Evolutionary conservation across 768 basidiomycete genomes (phyloP), one percentile per base, ranked within the genome.

Genomic region (Tulasnella calospora): DNA sequence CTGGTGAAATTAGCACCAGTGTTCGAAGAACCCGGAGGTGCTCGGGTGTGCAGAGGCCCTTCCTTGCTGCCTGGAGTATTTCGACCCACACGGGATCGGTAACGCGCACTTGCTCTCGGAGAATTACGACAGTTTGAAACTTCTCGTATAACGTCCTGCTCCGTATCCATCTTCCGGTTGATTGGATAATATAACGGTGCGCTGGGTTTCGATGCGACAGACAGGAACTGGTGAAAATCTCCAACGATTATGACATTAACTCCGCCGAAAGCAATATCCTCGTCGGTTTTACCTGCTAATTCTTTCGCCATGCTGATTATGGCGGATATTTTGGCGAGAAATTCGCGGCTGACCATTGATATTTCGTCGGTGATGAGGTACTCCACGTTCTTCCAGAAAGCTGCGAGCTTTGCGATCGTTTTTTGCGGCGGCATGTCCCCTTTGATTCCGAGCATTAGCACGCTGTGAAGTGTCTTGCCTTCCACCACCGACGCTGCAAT

Each of bases 101-200:
- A 0, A 85, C 81, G 0, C 85, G 75, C 10, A 84, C 82, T 80
- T 87, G 87, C 77, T 87, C 80, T 30, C 80, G 82, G 21, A 87
- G 80, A 0, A 84, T 82, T 0, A 87, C 84, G 0, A 86, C 86
- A 0, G 79, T 85, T 73, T 78, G 41, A 71, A 86, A 86, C 41
- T 83, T 77, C 35, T 81, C 70, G 76, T 83, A 86, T 0, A 85
- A 44, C 6, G 46, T 38, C 8, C 81, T 40, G 0, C 86, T 15
- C 79, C 76, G 47, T 67, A 9, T 15, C 55, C 23, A 38, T n/a
- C 40, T 6, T 35, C 30, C 35, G 61, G 17, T 30, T 69, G n/a
- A 38, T 35, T 13, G 55, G 57, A 57, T 9, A 35, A 57, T 30
- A 44, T 69, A 38, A 36, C 57, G 41, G 46, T 33, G 46, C n/a